A percentile compares a stretch with the other conserved stretches of the same genome.
phyloP scores from a whole-genome alignment of 768 basidiomycete genomes.

The Arthromyces matolae region DNA sequence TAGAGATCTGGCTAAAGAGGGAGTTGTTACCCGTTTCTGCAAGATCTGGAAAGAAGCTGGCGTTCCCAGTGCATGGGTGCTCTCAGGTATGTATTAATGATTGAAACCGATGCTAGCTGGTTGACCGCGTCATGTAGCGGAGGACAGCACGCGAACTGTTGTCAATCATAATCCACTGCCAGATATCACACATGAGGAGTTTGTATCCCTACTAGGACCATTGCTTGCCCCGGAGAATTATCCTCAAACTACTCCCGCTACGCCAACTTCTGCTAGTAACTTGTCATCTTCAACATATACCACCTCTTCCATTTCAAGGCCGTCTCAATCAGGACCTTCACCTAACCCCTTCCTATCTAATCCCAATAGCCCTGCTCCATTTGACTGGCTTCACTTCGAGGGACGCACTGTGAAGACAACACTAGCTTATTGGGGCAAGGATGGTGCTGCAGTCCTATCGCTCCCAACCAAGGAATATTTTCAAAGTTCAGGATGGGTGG shows the following conservation, averaged over 20 bases:
- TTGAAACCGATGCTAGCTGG: not conserved
- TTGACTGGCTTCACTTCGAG: constrained; percentile 87
- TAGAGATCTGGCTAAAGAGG: constrained; percentile 59
- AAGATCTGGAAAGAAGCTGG: constrained; percentile 69
- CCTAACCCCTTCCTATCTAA: constrained; percentile 33
- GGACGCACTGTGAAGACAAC: constrained; percentile 79
- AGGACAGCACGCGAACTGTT: constrained; percentile 60
- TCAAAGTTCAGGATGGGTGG: constrained; percentile 80
- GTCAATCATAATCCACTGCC: constrained; percentile 87
- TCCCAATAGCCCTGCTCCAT: constrained; percentile 66
- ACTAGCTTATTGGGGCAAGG: constrained; percentile 72
- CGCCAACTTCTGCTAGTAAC: constrained; percentile 25
- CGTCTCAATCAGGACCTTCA: constrained; percentile 27
- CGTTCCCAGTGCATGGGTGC: constrained; percentile 79
- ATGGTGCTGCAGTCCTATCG: constrained; percentile 77
- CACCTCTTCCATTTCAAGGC: constrained; percentile 24
- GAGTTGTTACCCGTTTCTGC: constrained; percentile 69
- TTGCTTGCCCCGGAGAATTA: constrained; percentile 81
- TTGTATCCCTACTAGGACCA: constrained; percentile 76
- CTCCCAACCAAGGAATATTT: constrained; percentile 84
- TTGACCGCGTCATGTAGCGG: constrained; percentile 33
- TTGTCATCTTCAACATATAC: constrained; percentile 34
- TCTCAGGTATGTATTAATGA: constrained; percentile 49
- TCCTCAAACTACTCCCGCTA: constrained; percentile 28
- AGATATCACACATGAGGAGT: constrained; percentile 84